Conservation (phyloP, 2,329 filamentous ascomycete species). For the Calycina marina region DNA sequence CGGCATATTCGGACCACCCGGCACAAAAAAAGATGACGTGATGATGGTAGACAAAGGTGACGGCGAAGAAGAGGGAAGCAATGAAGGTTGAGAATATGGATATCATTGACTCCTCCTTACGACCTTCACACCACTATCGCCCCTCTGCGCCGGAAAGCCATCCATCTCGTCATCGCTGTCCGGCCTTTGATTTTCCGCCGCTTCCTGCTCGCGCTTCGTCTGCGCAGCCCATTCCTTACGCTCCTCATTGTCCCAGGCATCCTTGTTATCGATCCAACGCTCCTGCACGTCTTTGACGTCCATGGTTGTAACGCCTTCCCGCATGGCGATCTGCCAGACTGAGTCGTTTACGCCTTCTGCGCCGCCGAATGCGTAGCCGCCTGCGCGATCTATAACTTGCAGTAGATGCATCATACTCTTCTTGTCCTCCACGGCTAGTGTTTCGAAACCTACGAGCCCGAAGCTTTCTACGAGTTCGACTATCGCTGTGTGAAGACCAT, state of each 20-base stretch:
- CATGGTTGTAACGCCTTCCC: conserved; percentile 57
- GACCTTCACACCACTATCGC: conserved; percentile 54
- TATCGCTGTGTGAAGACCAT: conserved; percentile 72
- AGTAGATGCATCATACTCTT: conserved; percentile 90
- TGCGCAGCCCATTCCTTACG: conserved; percentile 62
- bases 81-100: conserved; percentile 27
- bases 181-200: conserved; percentile 22
- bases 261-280: conserved; percentile 83
- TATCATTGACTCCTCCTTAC: conserved; percentile 46
- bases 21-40: conserved; percentile 24
- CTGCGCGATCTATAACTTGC: conserved; percentile 77
- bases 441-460: conserved; percentile 80
- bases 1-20: conserved; percentile 26
- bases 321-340: conserved; percentile 94
- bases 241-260: conserved; percentile 74
- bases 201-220: conserved; percentile 34
- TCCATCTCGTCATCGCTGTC: conserved; percentile 29
- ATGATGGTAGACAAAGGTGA: conserved; percentile 32
- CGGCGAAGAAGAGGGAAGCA: conserved; percentile 31
- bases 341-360: conserved; percentile 89
- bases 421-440: conserved; percentile 90
- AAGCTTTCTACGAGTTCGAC: conserved; percentile 81
- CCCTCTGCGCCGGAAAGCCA: conserved; percentile 32
- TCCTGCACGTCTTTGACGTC: conserved; percentile 87
- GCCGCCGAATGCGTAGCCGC: conserved; percentile 83